These are phyloP conservation scores for Colletotrichum navitas DNA, from an alignment of 2,329 filamentous ascomycete species.

Conservation along the genomic window DNA sequence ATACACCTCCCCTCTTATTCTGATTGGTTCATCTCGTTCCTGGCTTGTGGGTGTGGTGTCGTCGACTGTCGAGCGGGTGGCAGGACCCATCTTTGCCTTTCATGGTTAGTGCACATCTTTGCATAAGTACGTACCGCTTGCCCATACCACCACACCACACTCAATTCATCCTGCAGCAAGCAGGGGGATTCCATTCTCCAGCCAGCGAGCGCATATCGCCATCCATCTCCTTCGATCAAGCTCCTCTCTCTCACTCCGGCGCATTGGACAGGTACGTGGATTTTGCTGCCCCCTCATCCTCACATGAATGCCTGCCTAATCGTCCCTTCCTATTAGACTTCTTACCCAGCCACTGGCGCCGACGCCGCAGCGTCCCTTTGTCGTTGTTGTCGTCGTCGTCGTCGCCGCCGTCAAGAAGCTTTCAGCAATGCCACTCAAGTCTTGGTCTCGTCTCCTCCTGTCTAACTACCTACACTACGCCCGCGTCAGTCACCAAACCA, in stretches of 20 bases:
- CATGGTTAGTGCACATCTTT: constrained; percentile 18
- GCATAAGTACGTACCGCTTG: constrained; percentile 13
- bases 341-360: constrained; percentile 27
- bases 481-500: not conserved
- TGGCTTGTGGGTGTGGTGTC: constrained; percentile 10
- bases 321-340: not conserved
- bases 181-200: constrained; percentile 1
- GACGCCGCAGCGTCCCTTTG: constrained; percentile 7
- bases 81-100: constrained; percentile 12
- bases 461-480: not conserved
- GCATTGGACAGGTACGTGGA: too few relatives aligned
- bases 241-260: not conserved
- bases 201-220: not conserved
- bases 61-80: constrained; percentile 23
- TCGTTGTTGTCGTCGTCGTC: not conserved
- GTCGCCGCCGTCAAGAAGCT: constrained; percentile 13
- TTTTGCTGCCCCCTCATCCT: too few relatives aligned
- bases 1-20: not conserved
- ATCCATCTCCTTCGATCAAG: not conserved
- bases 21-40: constrained; percentile 28
- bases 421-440: constrained; percentile 30
- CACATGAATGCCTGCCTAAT: not conserved
- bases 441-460: constrained; percentile 2
- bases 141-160: not conserved
- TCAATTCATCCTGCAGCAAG: constrained; percentile 6